Percentiles rank a stretch among this genome's conserved stretches.
phyloP scores from a whole-genome alignment of 2,329 filamentous ascomycete species.

The Penicillium paneum region DNA sequence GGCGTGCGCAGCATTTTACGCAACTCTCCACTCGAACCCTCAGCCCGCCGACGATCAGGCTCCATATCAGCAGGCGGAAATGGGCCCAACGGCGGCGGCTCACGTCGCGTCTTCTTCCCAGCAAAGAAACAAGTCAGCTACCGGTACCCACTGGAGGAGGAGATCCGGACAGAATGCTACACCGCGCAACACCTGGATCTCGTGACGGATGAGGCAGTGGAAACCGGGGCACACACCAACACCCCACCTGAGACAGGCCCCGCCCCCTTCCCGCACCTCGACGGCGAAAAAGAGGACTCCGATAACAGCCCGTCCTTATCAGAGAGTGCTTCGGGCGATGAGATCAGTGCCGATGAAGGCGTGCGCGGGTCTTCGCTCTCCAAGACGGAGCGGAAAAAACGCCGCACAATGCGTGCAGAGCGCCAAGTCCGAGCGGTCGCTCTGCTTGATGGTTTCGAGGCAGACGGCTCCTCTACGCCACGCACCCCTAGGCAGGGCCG shows the following conservation, averaged over 20 bases:
- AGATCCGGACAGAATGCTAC: constrained; percentile 56
- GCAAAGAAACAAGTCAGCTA: constrained; percentile 58
- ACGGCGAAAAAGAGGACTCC: constrained; percentile 21
- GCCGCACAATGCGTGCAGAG: constrained; percentile 32
- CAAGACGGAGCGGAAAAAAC: constrained; percentile 36
- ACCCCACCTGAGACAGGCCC: constrained; percentile 10
- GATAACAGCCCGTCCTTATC: constrained; percentile 30
- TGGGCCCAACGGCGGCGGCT: constrained; percentile 26
- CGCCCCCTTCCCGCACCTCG: constrained; percentile 16
- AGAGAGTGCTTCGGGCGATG: constrained; percentile 34
- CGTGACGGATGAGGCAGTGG: constrained; percentile 22
- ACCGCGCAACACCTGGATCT: constrained; percentile 57
- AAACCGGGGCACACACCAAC: constrained; percentile 6
- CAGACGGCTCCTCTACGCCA: constrained; percentile 48
- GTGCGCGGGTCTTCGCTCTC: constrained; percentile 9
- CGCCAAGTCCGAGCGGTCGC: constrained; percentile 41
- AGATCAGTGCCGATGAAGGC: constrained; percentile 19
- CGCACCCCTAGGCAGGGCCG: constrained; percentile 54
- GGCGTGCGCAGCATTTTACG: constrained; percentile 48
- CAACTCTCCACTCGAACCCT: constrained; percentile 43
- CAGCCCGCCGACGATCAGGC: constrained; percentile 38
- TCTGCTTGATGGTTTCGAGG: constrained; percentile 42
- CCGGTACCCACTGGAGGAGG: constrained; percentile 55
- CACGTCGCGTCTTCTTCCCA: constrained; percentile 49
- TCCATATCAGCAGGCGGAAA: constrained; percentile 36